Base-by-base conservation (phyloP, 495 filamentous ascomycete species). In the Apodospora peruviana region DNA sequence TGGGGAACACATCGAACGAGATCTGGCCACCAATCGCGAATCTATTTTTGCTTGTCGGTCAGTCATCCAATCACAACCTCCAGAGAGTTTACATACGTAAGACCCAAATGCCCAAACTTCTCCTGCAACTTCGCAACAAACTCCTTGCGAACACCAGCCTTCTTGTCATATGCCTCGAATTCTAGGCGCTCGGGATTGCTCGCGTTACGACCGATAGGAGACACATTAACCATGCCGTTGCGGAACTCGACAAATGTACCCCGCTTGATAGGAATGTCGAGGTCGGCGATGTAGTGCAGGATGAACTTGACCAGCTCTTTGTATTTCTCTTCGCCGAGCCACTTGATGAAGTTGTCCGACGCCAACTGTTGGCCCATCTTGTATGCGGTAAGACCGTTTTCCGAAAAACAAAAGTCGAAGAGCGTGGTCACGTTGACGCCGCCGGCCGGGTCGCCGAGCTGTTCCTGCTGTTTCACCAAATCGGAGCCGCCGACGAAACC, bases 241-340 rank as follows among this genome's bases (percentile, higher is more conserved):
- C 87, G 80, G 76, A 95, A 98, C 75, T 98, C 93, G 50, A 98
- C 71, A 64, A 98, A 98, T 24, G 93, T 98, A 55, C 93, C 93
- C 39, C 91, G 78, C 82, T 94, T 97, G 68, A 89, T 69, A 34
- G 91, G 93, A 71, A 81, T 74, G 57, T 94, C 87, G 27, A 95
- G 68, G 61, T 95, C 88, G 53, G 90, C 87, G 53, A 98, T 81
- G 65, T 95, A 94, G 67, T 84, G 87, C 64, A 97, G 77, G 52
- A 85, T 78, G 72, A 91, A 98, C 53, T 80, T 84, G 12, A 86
- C 89, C 48, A 98, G 72, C 57, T 83, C 71, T 80, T 96, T 90
- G 74, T 96, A 98, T 59, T 83, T 84, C 7, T 86, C 85, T 73
- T 98, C 91, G 41, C 93, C 93, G 49, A 98, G 70, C 86, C 87